A percentile compares a stretch with the other conserved stretches of the same genome.
These are phyloP conservation scores for Pneumocystis jirovecii DNA, from an alignment of 1,139 yeast genomes.

Conservation along the genomic window DNA sequence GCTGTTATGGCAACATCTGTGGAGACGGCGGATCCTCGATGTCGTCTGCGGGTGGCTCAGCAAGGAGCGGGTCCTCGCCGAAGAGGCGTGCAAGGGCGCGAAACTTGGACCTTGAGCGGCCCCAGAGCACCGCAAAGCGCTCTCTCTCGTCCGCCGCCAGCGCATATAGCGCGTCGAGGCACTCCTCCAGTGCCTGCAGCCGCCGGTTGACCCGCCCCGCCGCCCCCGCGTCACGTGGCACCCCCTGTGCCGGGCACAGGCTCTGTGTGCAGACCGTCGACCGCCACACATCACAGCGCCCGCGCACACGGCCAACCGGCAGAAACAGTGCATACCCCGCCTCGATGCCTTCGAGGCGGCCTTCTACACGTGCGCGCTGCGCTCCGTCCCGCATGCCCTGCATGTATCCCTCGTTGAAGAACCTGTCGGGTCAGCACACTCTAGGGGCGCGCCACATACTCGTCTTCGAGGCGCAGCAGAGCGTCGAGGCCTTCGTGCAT, in stretches of 20 bases:
- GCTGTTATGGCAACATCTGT: no score
- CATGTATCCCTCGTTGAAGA: conserved; percentile 44
- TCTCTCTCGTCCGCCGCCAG: no score
- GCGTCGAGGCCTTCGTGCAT: neutral
- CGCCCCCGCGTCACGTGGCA: no score
- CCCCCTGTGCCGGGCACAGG: no score
- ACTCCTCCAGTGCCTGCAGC: neutral
- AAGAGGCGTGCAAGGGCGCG: neutral
- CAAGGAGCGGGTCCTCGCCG: neutral
- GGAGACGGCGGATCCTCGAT: neutral
- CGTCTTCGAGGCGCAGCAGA: neutral
- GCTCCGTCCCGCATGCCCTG: conserved; percentile 38
- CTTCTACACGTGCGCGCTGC: conserved; percentile 49
- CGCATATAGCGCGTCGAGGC: neutral
- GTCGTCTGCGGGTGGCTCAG: neutral
- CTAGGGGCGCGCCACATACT: neutral
- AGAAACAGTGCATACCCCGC: conserved; percentile 61
- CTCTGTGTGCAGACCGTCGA: neutral
- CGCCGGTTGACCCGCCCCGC: no score
- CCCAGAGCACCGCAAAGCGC: neutral
- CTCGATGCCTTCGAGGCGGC: conserved; percentile 64
- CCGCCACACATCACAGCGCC: conserved; percentile 28
- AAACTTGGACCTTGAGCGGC: neutral
- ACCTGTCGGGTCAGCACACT: conserved; percentile 20
- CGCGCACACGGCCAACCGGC: conserved; percentile 48